Conservation (phyloP, 441 rosid genomes). For the Melianthus villosus region DNA sequence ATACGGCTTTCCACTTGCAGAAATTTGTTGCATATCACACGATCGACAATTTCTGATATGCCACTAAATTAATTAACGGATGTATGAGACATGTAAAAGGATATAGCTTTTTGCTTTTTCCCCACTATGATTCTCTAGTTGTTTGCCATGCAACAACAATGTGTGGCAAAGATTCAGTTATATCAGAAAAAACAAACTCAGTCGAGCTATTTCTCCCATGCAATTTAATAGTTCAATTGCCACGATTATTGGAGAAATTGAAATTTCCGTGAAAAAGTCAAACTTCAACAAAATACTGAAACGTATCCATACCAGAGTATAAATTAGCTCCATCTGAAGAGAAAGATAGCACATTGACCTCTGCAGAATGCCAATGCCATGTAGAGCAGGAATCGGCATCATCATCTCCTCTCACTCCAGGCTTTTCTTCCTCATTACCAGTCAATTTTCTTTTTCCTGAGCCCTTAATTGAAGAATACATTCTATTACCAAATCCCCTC, state of each 20-base stretch:
- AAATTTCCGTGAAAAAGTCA: background rate
- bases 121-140: too few species aligned
- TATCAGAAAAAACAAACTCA: too few species aligned
- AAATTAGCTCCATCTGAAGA: slow-evolving; percentile 91
- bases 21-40: too few species aligned
- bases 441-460: slow-evolving; percentile 11
- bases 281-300: slow-evolving; percentile 1
- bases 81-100: too few species aligned
- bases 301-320: slow-evolving; percentile 46
- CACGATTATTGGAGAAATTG: background rate
- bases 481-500: slow-evolving; percentile 64
- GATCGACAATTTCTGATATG: too few species aligned
- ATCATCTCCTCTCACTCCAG: slow-evolving; percentile 78
- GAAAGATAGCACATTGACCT: slow-evolving; percentile 52
- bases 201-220: too few species aligned
- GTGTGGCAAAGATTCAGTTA: too few species aligned
- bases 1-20: too few species aligned
- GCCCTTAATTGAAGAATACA: slow-evolving; percentile 19
- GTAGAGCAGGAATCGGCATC: slow-evolving; percentile 91
- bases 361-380: slow-evolving; percentile 92
- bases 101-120: too few species aligned
- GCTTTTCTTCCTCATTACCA: slow-evolving; percentile 45
- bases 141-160: too few species aligned
- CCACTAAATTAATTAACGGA: too few species aligned
- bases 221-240: too few species aligned